Percentiles rank a stretch among this genome's conserved stretches.
phyloP scores from a whole-genome alignment of 2,329 filamentous ascomycete genomes.

The Ceratocystis cubensis region DNA sequence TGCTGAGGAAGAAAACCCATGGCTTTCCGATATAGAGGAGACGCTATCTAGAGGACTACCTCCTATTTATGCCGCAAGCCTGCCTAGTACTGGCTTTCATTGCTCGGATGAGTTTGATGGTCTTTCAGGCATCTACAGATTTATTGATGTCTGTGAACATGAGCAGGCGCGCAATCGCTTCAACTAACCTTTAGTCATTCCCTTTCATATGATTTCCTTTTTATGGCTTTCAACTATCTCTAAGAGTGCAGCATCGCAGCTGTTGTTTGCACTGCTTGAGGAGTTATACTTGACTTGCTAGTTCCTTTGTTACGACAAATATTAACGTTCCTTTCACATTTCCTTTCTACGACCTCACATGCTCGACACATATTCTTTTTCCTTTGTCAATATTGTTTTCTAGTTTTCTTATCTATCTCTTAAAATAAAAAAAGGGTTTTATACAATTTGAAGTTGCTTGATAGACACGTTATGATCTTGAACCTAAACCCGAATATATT shows the following conservation, averaged over 20 bases:
- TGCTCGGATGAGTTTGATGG: slow-evolving; percentile 41
- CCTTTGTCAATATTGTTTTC: slow-evolving; percentile 3
- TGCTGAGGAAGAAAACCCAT: slow-evolving; percentile 36
- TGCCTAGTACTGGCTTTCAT: slow-evolving; percentile 33
- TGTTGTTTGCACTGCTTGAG: neutral
- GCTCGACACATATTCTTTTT: slow-evolving; percentile 6
- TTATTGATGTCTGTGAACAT: slow-evolving; percentile 46
- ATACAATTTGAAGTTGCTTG: neutral
- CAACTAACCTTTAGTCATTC: slow-evolving; percentile 13
- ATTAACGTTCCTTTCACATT: slow-evolving; percentile 15
- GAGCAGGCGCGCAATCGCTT: slow-evolving; percentile 18
- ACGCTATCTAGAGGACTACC: slow-evolving; percentile 42
- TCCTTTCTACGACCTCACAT: slow-evolving; percentile 14
- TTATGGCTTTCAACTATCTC: neutral
- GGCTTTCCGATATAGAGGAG: slow-evolving; percentile 33
- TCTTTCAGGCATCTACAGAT: slow-evolving; percentile 45
- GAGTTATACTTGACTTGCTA: slow-evolving; percentile 19
- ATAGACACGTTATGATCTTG: neutral
- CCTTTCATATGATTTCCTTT: slow-evolving; percentile 14
- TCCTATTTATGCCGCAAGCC: slow-evolving; percentile 26
- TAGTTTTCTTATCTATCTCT: neutral
- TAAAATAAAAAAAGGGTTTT: neutral
- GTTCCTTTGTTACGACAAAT: slow-evolving; percentile 18
- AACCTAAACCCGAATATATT: neutral
- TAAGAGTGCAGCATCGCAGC: neutral